These are phyloP conservation scores for Cryptococcus sp. DNA, from an alignment of 1,284 basidiomycete species.

Conservation along the genomic window DNA sequence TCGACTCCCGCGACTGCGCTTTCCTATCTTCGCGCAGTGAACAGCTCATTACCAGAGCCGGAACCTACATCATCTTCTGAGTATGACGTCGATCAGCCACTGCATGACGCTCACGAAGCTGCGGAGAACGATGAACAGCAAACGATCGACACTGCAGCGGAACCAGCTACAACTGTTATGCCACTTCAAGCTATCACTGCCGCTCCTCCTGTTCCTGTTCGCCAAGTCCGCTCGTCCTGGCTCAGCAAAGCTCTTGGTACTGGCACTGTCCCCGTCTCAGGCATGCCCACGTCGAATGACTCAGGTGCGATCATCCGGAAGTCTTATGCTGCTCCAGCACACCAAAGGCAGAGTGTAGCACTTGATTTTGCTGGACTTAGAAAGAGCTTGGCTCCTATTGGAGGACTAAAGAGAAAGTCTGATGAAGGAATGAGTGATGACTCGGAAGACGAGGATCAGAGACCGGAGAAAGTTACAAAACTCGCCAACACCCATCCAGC, in stretches of 20 bases:
- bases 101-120: conserved; percentile 3
- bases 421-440: conserved; percentile 26
- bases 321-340: conserved; percentile 17
- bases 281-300: conserved; percentile 5
- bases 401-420: conserved; percentile 43
- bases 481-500: conserved; percentile 15
- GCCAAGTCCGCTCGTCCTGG: conserved; percentile 49
- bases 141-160: neutral
- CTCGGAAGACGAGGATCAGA: conserved; percentile 20
- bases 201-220: conserved; percentile 18
- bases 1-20: no score
- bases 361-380: conserved; percentile 22
- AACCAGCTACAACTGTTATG: neutral
- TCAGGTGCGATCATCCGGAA: conserved; percentile 9
- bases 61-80: neutral
- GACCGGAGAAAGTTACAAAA: conserved; percentile 40
- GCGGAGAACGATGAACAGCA: neutral
- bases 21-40: no score
- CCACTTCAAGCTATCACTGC: conserved; percentile 2
- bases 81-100: neutral
- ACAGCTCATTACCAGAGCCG: neutral
- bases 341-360: conserved; percentile 11
- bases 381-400: conserved; percentile 36
- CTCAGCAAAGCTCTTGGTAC: conserved; percentile 46
- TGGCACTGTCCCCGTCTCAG: conserved; percentile 27